These are phyloP conservation scores for Monosporascus sp. DNA, from an alignment of 2,329 filamentous ascomycete genomes.

Conservation along the genomic window DNA sequence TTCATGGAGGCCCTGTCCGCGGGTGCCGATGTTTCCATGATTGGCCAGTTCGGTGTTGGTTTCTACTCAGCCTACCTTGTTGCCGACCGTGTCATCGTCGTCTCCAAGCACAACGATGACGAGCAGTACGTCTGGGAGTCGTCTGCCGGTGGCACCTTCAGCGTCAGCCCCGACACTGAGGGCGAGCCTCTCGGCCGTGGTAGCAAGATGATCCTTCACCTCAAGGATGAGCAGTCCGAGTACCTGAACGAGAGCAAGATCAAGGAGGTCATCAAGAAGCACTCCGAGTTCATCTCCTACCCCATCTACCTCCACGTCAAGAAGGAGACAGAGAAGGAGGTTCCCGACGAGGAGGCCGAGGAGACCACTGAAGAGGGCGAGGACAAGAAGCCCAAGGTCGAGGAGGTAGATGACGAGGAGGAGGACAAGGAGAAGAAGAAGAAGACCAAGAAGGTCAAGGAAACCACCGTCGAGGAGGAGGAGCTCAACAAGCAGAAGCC, in stretches of 20 bases:
- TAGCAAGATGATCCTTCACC: conserved; percentile 96
- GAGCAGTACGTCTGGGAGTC: conserved; percentile 99
- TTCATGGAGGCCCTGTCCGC: conserved; percentile 99
- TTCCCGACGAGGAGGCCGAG: conserved; percentile 91
- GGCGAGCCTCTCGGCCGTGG: conserved; percentile 88
- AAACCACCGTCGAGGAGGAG: conserved; percentile 97
- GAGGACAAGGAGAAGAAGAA: conserved; percentile 85
- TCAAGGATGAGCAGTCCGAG: conserved; percentile 98
- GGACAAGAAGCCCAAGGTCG: conserved; percentile 93
- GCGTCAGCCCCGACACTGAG: conserved; percentile 82
- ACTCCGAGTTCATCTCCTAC: conserved; percentile 99
- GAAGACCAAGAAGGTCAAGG: conserved; percentile 99
- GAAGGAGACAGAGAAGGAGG: conserved; percentile 99
- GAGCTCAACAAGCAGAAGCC: conserved; percentile 99
- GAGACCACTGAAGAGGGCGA: conserved; percentile 63
- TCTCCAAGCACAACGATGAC: conserved; percentile 99
- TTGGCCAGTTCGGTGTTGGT: conserved; percentile 99
- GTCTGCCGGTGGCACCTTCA: conserved; percentile 94
- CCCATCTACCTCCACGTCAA: conserved; percentile 99
- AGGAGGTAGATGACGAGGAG: conserved; percentile 84
- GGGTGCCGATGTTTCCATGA: conserved; percentile 99
- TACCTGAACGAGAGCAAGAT: conserved; percentile 98
- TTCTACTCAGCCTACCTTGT: conserved; percentile 99
- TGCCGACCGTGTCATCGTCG: conserved; percentile 88
- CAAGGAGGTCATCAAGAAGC: conserved; percentile 99